phyloP scores from a whole-genome alignment of 2,329 filamentous ascomycete genomes.

The Cercospora berteroae region DNA sequence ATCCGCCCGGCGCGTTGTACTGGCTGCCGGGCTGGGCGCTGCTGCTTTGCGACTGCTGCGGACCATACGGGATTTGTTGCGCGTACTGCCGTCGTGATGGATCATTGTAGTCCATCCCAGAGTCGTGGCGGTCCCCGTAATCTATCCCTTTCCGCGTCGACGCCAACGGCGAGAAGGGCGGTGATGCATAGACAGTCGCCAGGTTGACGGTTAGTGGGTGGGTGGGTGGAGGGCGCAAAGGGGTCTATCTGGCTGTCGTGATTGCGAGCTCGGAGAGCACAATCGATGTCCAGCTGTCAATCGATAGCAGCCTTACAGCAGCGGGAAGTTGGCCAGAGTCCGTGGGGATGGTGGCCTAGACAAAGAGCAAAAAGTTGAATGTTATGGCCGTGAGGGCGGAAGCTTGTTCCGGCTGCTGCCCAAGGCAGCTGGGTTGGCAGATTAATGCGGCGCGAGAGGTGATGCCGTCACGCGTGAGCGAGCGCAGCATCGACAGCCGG shows the following conservation, averaged over 20 bases:
- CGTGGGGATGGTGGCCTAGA: conserved; percentile 17
- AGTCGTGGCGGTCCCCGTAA: conserved; percentile 22
- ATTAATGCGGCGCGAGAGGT: conserved; percentile 13
- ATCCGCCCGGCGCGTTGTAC: conserved; percentile 46
- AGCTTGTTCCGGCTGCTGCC: conserved; percentile 27
- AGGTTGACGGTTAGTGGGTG: conserved; percentile 26
- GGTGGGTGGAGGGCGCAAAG: conserved; percentile 5
- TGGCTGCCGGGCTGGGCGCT: conserved; percentile 40
- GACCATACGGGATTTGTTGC: conserved; percentile 30
- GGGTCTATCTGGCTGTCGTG: background rate
- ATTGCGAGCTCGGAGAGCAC: background rate
- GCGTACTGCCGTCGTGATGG: conserved; percentile 38
- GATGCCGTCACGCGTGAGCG: conserved; percentile 10
- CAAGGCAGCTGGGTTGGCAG: conserved; percentile 24
- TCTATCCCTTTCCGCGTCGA: conserved; percentile 30
- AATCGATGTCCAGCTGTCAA: conserved; percentile 10
- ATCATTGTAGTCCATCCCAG: conserved; percentile 40
- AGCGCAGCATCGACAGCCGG: conserved; percentile 1
- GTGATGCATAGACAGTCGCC: conserved; percentile 37
- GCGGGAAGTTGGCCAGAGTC: conserved; percentile 12
- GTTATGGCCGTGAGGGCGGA: conserved; percentile 22
- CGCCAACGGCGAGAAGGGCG: conserved; percentile 35
- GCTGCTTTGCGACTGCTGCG: conserved; percentile 29
- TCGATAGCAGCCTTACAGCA: background rate
- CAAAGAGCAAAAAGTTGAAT: conserved; percentile 20